phyloP scores from a whole-genome alignment of 768 basidiomycete species.

The Mycena latifolia region DNA sequence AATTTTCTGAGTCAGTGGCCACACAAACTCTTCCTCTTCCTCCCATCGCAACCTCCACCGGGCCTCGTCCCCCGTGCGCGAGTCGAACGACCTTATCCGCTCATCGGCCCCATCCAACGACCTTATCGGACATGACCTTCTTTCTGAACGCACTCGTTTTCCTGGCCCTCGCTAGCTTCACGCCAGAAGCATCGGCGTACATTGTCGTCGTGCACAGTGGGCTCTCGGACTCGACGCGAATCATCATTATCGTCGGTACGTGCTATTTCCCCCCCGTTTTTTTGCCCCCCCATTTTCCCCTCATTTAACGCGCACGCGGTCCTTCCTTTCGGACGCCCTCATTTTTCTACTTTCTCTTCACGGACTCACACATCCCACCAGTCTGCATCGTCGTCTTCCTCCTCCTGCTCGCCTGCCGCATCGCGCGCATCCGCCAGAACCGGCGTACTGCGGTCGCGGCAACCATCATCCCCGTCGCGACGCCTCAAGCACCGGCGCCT shows the following conservation, averaged over 20 bases:
- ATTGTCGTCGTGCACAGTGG: background rate
- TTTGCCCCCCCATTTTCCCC: too few species aligned
- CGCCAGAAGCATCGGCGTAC: background rate
- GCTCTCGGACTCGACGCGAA: background rate
- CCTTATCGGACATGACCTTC: slow-evolving; percentile 47
- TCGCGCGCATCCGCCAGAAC: slow-evolving; percentile 13
- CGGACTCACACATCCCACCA: background rate
- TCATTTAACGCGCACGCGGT: too few species aligned
- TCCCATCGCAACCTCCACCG: too few species aligned
- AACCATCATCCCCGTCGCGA: background rate
- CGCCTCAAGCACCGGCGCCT: background rate
- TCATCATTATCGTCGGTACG: slow-evolving; percentile 19
- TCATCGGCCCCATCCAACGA: too few species aligned
- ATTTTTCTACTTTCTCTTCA: too few species aligned
- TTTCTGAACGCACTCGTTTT: background rate
- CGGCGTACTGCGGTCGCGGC: background rate
- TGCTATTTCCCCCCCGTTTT: too few species aligned
- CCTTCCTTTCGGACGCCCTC: background rate
- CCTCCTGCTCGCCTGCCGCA: slow-evolving; percentile 7
- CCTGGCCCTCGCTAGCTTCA: slow-evolving; percentile 9
- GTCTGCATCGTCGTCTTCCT: slow-evolving; percentile 12
- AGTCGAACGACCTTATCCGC: too few species aligned
- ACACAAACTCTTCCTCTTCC: too few species aligned
- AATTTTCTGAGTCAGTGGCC: too few species aligned
- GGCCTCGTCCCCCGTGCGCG: too few species aligned